Conservation (phyloP, 2,329 filamentous ascomycete species). For the Colletotrichum lini region DNA sequence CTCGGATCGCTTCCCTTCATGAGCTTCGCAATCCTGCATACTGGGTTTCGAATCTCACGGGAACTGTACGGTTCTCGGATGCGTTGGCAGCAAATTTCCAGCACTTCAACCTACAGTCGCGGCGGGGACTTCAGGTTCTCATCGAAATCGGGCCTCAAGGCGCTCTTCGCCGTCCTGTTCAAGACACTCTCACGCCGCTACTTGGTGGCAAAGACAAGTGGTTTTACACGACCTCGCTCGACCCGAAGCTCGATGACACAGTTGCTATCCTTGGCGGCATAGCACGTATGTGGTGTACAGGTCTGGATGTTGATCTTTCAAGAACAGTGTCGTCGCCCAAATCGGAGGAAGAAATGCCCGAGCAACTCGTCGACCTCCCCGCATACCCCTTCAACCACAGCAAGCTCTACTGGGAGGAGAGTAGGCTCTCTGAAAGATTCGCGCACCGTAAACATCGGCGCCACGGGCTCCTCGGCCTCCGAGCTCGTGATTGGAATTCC, state of each 20-base stretch:
- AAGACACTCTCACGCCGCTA: slow-evolving; percentile 17
- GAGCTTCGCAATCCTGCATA: slow-evolving; percentile 1
- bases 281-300: too few relatives aligned
- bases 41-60: slow-evolving; percentile 15
- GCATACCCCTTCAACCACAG: slow-evolving; percentile 69
- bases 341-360: background rate
- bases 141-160: slow-evolving; percentile 34
- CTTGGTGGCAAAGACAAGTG: slow-evolving; percentile 3
- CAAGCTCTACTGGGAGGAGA: slow-evolving; percentile 68
- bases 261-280: slow-evolving; percentile 2
- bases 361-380: slow-evolving; percentile 61
- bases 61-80: too few relatives aligned
- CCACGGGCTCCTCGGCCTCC: slow-evolving; percentile 66
- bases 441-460: slow-evolving; percentile 61
- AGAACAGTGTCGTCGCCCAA: background rate
- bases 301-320: too few relatives aligned
- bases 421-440: slow-evolving; percentile 58
- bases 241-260: background rate
- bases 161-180: slow-evolving; percentile 25
- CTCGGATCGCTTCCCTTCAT: background rate
- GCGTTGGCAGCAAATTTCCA: too few relatives aligned
- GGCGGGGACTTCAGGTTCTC: too few relatives aligned
- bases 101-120: too few relatives aligned
- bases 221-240: background rate
- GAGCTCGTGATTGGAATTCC: slow-evolving; percentile 57